Evolutionary conservation across 768 basidiomycete species (phyloP).

Genomic region (Boletus barrowsii): DNA sequence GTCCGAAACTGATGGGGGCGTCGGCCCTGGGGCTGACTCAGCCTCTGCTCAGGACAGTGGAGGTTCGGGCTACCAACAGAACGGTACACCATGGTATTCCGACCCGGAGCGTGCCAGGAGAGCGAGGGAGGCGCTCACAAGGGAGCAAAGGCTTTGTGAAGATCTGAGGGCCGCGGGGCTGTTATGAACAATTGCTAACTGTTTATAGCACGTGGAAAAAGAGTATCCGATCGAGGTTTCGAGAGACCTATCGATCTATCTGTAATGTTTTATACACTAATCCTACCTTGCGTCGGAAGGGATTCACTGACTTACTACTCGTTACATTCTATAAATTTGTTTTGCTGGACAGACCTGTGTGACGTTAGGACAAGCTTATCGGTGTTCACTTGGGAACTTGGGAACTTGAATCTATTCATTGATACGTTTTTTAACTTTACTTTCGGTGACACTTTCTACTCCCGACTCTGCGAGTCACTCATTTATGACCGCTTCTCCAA

Average conservation of each 20-base stretch:
- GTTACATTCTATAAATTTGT: slow-evolving; percentile 10
- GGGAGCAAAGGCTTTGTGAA: slow-evolving; percentile 55
- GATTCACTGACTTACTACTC: slow-evolving; percentile 6
- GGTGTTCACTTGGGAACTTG: background rate
- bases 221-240: background rate
- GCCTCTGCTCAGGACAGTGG: slow-evolving; percentile 27
- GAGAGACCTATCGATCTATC: background rate
- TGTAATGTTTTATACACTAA: slow-evolving; percentile 24
- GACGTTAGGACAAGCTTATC: background rate
- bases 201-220: background rate
- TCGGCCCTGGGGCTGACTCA: slow-evolving; percentile 4
- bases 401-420: slow-evolving; percentile 6
- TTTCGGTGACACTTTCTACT: background rate
- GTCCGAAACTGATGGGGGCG: slow-evolving; percentile 6
- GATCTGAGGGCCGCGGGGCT: slow-evolving; percentile 66
- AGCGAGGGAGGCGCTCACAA: slow-evolving; percentile 44
- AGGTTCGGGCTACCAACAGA: slow-evolving; percentile 24
- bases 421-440: slow-evolving; percentile 1
- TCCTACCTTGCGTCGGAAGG: slow-evolving; percentile 4
- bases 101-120: slow-evolving; percentile 43
- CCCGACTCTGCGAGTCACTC: background rate
- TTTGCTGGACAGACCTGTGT: background rate
- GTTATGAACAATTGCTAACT: slow-evolving; percentile 35
- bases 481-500: slow-evolving; percentile 49
- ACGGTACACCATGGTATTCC: slow-evolving; percentile 35